These are phyloP conservation scores for Salinomyces thailandicus DNA, from an alignment of 2,329 filamentous ascomycete genomes.

Conservation along the genomic window DNA sequence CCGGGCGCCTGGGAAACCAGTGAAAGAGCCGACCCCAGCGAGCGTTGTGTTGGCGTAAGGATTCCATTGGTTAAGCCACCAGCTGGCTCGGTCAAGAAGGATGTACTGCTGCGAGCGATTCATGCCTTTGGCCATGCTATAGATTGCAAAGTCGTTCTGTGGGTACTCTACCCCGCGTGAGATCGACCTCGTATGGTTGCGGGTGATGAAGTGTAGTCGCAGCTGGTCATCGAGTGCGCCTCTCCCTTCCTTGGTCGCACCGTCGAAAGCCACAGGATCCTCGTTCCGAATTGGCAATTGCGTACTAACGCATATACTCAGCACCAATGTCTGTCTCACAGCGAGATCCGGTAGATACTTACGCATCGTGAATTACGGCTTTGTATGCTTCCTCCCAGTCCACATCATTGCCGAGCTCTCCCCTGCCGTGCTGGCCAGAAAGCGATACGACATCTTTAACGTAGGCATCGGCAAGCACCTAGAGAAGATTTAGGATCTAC, in stretches of 20 bases:
- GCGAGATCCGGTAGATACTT: too few species aligned
- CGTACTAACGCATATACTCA: too few species aligned
- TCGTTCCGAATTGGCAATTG: conserved; percentile 46
- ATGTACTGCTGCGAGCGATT: conserved; percentile 46
- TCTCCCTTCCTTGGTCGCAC: conserved; percentile 56
- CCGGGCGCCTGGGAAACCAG: conserved; percentile 55
- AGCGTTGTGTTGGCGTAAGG: conserved; percentile 32
- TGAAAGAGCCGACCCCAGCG: conserved; percentile 11
- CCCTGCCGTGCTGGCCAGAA: not conserved
- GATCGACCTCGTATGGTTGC: conserved; percentile 48
- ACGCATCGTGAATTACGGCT: conserved; percentile 56
- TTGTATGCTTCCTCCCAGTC: conserved; percentile 53
- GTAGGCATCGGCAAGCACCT: conserved; percentile 60
- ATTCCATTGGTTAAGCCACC: conserved; percentile 63
- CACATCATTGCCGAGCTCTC: conserved; percentile 35
- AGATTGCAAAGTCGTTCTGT: conserved; percentile 56
- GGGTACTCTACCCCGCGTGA: conserved; percentile 58
- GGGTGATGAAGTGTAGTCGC: conserved; percentile 53
- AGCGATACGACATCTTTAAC: conserved; percentile 49
- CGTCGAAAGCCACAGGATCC: conserved; percentile 46
- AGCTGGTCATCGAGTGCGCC: conserved; percentile 60
- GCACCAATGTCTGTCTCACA: too few species aligned
- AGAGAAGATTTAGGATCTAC: too few species aligned
- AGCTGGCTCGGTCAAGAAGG: not conserved
- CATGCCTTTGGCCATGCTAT: conserved; percentile 57